These are phyloP conservation scores for Trebouxia sp. DNA, from an alignment of 139 green algal species.

Conservation along the genomic window DNA sequence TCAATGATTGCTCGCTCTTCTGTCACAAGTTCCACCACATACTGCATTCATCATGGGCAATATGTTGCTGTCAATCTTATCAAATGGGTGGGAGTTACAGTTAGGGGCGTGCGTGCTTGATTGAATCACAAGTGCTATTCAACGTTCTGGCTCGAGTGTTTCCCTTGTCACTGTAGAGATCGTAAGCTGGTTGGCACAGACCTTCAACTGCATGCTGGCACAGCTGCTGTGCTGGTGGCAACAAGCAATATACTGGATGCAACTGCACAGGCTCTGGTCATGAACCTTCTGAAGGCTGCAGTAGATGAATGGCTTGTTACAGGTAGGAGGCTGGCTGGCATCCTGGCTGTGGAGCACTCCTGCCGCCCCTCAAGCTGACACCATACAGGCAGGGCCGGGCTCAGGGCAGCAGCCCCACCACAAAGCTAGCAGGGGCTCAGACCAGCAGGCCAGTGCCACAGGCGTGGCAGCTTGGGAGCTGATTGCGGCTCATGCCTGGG, in stretches of 20 bases:
- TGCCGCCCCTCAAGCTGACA: too few species aligned
- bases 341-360: not conserved
- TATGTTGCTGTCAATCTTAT: too few species aligned
- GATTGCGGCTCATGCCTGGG: too few species aligned
- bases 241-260: not conserved
- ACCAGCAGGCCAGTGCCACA: too few species aligned
- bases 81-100: too few species aligned
- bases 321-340: not conserved
- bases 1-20: too few species aligned
- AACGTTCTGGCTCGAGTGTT: not conserved
- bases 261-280: not conserved
- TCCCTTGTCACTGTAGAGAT: not conserved
- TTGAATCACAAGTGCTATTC: too few species aligned
- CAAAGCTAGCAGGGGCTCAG: conserved; percentile 37
- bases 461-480: too few species aligned
- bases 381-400: too few species aligned
- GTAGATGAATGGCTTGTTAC: not conserved
- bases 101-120: too few species aligned
- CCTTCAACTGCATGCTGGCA: not conserved
- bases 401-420: conserved; percentile 23
- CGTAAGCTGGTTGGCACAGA: not conserved
- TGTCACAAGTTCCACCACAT: too few species aligned
- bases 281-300: not conserved
- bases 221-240: not conserved
- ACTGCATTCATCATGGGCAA: too few species aligned